Conservation (phyloP, 345 rosid species). For the Acer yangbiense region DNA sequence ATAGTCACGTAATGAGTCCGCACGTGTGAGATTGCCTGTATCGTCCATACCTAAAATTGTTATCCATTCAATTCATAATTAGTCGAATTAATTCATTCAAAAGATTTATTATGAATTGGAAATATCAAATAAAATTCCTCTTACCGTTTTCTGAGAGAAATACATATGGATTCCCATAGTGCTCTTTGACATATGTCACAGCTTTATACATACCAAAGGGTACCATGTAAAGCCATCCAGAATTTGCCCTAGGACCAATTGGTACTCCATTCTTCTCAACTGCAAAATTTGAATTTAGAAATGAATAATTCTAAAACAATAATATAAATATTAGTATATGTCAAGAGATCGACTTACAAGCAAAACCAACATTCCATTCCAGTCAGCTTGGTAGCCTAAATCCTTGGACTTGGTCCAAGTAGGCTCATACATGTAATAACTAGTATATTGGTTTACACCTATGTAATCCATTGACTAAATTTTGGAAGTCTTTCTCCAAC, state of each 20-base stretch:
- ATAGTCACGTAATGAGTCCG: slow-evolving; percentile 44
- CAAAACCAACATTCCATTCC: slow-evolving; percentile 59
- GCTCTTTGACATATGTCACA: slow-evolving; percentile 53
- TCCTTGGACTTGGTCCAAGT: slow-evolving; percentile 28
- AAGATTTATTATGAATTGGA: too few species aligned
- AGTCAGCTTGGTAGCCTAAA: slow-evolving; percentile 50
- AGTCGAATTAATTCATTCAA: background rate
- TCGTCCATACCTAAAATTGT: slow-evolving; percentile 57
- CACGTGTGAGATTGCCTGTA: slow-evolving; percentile 43
- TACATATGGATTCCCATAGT: slow-evolving; percentile 44
- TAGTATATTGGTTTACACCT: slow-evolving; percentile 63
- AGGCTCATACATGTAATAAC: slow-evolving; percentile 49
- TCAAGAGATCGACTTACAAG: slow-evolving; percentile 37
- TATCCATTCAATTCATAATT: too few species aligned
- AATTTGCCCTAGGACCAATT: slow-evolving; percentile 62
- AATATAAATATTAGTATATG: background rate
- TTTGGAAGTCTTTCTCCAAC: slow-evolving; percentile 53
- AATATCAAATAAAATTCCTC: background rate
- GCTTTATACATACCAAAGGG: slow-evolving; percentile 65
- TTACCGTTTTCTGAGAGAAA: too few species aligned
- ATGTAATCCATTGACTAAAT: slow-evolving; percentile 46
- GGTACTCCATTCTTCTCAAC: slow-evolving; percentile 46
- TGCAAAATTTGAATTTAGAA: slow-evolving; percentile 20
- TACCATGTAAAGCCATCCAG: slow-evolving; percentile 62
- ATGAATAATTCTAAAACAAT: too few species aligned